Evolutionary conservation across 2,329 filamentous ascomycete genomes (phyloP), one percentile per base, ranked within the genome.

Genomic region (Calonectria hongkongensis): DNA sequence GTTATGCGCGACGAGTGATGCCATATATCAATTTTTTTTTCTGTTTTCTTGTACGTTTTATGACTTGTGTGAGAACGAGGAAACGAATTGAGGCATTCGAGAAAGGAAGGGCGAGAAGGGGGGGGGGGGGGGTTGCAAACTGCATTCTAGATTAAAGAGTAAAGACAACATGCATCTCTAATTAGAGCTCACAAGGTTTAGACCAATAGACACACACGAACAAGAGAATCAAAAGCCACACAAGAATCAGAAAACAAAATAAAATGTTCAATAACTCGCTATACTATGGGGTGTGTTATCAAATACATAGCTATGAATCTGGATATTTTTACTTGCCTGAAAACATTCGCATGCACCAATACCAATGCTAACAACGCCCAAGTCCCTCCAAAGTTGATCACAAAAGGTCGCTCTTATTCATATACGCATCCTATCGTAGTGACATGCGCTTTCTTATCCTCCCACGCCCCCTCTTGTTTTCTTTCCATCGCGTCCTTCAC

Each of bases 341-440:
- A 54, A 58, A 58, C 54, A 58, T 58, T 39, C 25, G 36, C 54
- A 58, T 58, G 54, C 54, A 58, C 54, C 54, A 58, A 39, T 30
- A 39, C 54, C 30, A 58, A 58, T 39, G 33, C 54, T 58, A 33
- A 58, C 54, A 58, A 58, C 54, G 21, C 60, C 43, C 25, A 9
- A 18, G 12, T 21, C 12, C 47, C 28, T 50, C 54, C 51, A 51
- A 51, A 58, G 30, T 63, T 69, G 54, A 73, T 73, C 65, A 73
- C 51, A 67, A 67, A 77, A 78, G 63, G 67, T 73, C 72, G 71
- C 73, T 80, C 73, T 76, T 71, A 79, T 79, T 79, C 78, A 75
- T 80, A 65, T 73, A 76, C 69, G 76, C 76, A 78, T 76, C 70
- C 63, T 58, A 73, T 39, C 33, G 66, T 67, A 73, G 62, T 71